These are phyloP conservation scores for Podaxis pistillaris DNA, from an alignment of 768 basidiomycete species.

Conservation along the genomic window DNA sequence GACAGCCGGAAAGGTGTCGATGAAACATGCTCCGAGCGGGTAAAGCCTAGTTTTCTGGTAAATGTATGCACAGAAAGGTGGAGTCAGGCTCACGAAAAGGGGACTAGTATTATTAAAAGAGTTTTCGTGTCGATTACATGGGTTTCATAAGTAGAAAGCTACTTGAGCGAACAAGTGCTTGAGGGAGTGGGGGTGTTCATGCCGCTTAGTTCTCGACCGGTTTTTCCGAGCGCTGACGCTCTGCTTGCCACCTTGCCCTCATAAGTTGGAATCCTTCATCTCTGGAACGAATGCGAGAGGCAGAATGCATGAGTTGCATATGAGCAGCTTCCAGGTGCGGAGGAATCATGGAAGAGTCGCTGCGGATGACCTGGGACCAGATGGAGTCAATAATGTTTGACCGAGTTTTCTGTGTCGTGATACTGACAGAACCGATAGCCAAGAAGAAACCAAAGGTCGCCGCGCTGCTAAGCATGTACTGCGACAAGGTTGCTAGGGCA, in stretches of 20 bases:
- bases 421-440: slow-evolving; percentile 82
- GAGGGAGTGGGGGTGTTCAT: background rate
- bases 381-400: slow-evolving; percentile 11
- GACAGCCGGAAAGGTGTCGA: background rate
- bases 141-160: background rate
- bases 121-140: background rate
- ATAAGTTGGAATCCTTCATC: slow-evolving; percentile 69
- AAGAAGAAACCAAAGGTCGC: slow-evolving; percentile 98
- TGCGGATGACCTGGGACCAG: slow-evolving; percentile 77
- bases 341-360: slow-evolving; percentile 58
- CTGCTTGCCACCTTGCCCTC: slow-evolving; percentile 74
- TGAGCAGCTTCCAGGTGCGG: slow-evolving; percentile 65
- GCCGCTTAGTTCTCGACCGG: slow-evolving; percentile 13
- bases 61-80: background rate
- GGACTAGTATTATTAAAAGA: background rate
- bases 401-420: background rate
- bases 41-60: background rate
- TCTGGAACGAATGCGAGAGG: slow-evolving; percentile 54
- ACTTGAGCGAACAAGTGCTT: slow-evolving; percentile 1
- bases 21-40: background rate
- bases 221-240: slow-evolving; percentile 37
- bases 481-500: slow-evolving; percentile 85
- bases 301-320: slow-evolving; percentile 52
- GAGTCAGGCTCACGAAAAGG: background rate
- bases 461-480: slow-evolving; percentile 98